Conservation (phyloP, 768 basidiomycete species). For the Pulveroboletus sp. region DNA sequence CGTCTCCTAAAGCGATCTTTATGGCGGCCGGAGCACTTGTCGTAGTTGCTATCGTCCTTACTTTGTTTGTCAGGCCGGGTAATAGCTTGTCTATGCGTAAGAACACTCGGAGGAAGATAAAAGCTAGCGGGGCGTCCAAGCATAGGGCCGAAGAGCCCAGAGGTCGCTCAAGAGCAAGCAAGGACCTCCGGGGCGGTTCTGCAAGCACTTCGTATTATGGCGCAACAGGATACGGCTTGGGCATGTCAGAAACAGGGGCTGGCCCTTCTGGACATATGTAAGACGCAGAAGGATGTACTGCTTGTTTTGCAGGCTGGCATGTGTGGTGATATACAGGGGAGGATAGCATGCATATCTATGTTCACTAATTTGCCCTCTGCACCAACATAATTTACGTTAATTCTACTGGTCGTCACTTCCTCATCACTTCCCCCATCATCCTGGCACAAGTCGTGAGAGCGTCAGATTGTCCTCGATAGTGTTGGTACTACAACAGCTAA, state of each 20-base stretch:
- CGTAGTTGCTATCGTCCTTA: conserved; percentile 41
- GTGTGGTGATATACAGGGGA: background rate
- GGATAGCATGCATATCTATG: conserved; percentile 8
- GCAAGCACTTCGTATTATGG: conserved; percentile 23
- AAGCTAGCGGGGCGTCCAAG: background rate
- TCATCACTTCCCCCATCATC: background rate
- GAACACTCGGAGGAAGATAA: conserved; percentile 7
- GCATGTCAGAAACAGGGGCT: conserved; percentile 1
- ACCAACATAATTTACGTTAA: background rate
- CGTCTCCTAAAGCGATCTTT: conserved; percentile 67
- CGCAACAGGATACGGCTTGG: conserved; percentile 3
- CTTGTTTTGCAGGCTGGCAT: background rate
- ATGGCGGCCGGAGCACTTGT: conserved; percentile 54
- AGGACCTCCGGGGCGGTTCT: conserved; percentile 36
- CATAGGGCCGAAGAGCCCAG: conserved; percentile 14
- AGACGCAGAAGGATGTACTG: background rate
- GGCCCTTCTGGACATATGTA: conserved; percentile 3
- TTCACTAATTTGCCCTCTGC: conserved; percentile 12
- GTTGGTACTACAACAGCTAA: conserved; percentile 1
- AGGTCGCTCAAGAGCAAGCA: conserved; percentile 33
- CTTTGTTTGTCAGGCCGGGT: conserved; percentile 39
- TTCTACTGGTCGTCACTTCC: conserved; percentile 1
- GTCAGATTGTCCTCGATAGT: background rate
- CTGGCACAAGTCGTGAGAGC: background rate
- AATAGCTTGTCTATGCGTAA: conserved; percentile 19